Base-by-base conservation (phyloP, 139 green algal species). In the Nannochloris sp. region DNA sequence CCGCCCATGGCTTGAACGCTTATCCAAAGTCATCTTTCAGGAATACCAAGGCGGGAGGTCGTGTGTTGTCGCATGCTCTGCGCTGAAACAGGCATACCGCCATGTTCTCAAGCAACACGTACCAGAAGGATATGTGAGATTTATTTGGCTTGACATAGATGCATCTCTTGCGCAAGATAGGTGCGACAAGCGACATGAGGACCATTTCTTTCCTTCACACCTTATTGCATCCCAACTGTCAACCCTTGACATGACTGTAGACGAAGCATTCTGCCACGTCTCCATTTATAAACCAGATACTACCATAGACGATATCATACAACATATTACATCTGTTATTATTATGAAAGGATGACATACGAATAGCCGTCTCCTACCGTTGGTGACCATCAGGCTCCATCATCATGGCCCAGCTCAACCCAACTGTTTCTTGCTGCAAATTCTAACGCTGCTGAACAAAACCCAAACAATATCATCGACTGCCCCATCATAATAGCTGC, bases 381-480 rank as follows among this genome's bases (percentile, higher is more conserved):
- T 3, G 34, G 0, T 11, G 34, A 40, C 8, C 8, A 40, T 37
- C 31, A 37, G 6, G 31, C 6, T 9, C 7, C 31, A 1, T 19
- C 16, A 25, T 21, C n/a, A 6, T 53, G 7, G 16, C n/a, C 46
- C 16, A 53, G 15, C 18, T 53, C 46, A 9, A 53, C 16, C 46
- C 46, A 53, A 25, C 6, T 25, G 23, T 66, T 44, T 14, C 27
- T 36, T n/a, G 81, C 72, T 4, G 64, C 78, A n/a, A 60, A 62
- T 70, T 88, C 82, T n/a, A 88, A 5, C 1, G 78, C 82, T 14
- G 61, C 70, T 16, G 82, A 76, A 3, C 75, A 76, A 70, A 88
- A 86, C 5, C 62, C 78, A 72, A 88, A 86, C 76, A 82, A 16
- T 19, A 88, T 48, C 61, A 85, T 65, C 54, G 69, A 70, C 66